Percentiles rank a stretch among this genome's conserved stretches.
Evolutionary conservation across 2,329 filamentous ascomycete species (phyloP).

Genomic region (Xylariaceae sp.): DNA sequence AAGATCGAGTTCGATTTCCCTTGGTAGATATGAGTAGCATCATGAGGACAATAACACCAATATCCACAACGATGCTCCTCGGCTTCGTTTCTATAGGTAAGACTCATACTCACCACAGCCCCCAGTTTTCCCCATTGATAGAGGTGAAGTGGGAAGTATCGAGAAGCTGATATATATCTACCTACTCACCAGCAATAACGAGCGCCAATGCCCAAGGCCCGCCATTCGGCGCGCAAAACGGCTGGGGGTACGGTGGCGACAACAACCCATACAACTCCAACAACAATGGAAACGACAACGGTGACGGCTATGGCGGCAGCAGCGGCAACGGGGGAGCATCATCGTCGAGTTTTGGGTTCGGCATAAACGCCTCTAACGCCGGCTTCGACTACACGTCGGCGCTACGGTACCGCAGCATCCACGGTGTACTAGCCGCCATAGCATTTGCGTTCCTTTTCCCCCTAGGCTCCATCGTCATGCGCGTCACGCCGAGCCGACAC

Average conservation of each 20-base stretch:
- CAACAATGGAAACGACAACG: neutral
- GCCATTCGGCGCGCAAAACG: neutral
- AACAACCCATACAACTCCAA: conserved; percentile 11
- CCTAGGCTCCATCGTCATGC: conserved; percentile 51
- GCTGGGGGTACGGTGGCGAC: neutral
- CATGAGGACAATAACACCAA: conserved; percentile 7
- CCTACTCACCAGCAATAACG: neutral
- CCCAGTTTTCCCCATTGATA: neutral
- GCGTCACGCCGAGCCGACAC: conserved; percentile 46
- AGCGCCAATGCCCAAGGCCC: conserved; percentile 7
- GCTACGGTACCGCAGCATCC: conserved; percentile 44
- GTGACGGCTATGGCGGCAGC: no score
- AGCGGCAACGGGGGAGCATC: neutral
- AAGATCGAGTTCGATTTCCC: neutral
- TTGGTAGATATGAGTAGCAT: neutral
- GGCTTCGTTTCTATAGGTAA: conserved; percentile 22
- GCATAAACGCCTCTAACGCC: neutral
- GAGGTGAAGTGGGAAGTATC: neutral
- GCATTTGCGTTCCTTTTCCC: conserved; percentile 54
- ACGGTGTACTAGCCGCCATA: conserved; percentile 50
- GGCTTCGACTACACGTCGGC: conserved; percentile 41
- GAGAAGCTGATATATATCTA: neutral
- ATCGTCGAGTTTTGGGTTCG: conserved; percentile 1
- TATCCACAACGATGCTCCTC: conserved; percentile 8
- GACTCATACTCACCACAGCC: neutral